These are phyloP conservation scores for Aspergillus awamori DNA, from an alignment of 2,329 filamentous ascomycete genomes.

Conservation along the genomic window DNA sequence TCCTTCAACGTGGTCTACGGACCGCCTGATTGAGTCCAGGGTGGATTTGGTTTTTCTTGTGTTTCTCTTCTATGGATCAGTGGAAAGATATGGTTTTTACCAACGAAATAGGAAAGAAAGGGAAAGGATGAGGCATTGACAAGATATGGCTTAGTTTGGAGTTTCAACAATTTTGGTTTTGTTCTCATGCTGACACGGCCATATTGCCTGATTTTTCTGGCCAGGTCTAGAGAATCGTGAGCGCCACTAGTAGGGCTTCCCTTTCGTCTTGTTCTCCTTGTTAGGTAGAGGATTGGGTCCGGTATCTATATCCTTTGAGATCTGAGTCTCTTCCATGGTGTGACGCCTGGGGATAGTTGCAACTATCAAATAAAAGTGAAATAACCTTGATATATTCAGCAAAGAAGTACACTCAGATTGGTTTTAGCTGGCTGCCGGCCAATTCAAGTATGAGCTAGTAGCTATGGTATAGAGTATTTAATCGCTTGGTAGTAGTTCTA, in stretches of 20 bases:
- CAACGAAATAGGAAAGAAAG: neutral
- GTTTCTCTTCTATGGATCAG: conserved; percentile 18
- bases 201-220: neutral
- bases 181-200: conserved; percentile 25
- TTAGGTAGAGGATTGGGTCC: conserved; percentile 16
- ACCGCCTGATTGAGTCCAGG: conserved; percentile 14
- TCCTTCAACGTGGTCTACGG: conserved; percentile 10
- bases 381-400: neutral
- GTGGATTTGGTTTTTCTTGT: conserved; percentile 6
- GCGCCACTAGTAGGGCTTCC: neutral
- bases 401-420: neutral
- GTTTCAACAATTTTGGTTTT: conserved; percentile 22
- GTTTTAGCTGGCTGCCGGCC: too few relatives aligned
- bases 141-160: conserved; percentile 15
- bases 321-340: neutral
- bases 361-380: neutral
- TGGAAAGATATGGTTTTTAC: conserved; percentile 10
- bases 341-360: neutral
- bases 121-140: neutral
- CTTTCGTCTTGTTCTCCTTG: conserved; percentile 1
- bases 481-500: neutral
- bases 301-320: conserved; percentile 13
- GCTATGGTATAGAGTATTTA: too few relatives aligned
- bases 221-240: neutral
- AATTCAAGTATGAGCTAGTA: too few relatives aligned